A percentile compares a stretch with the other conserved stretches of the same genome.
phyloP scores from a whole-genome alignment of 257 asterid species.

The Primulina eburnea region DNA sequence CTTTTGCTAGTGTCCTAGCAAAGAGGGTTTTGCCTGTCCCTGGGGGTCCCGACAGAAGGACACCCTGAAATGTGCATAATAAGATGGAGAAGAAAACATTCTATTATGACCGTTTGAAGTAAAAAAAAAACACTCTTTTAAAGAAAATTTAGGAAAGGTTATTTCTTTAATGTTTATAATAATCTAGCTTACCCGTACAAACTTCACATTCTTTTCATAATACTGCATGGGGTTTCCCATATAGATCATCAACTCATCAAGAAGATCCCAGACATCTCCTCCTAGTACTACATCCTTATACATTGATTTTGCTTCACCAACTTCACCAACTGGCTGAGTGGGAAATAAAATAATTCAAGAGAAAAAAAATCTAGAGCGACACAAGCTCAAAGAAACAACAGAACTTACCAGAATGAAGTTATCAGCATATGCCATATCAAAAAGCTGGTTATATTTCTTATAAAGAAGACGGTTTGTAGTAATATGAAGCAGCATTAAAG shows the following conservation, averaged over 20 bases:
- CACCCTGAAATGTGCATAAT: constrained; percentile 59
- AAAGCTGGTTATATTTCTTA: constrained; percentile 82
- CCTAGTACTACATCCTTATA: constrained; percentile 88
- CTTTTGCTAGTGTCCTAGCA: constrained; percentile 90
- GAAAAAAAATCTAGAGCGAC: constrained; percentile 13
- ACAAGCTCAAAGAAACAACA: constrained; percentile 3
- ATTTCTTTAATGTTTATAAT: constrained; percentile 23
- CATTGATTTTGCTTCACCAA: constrained; percentile 85
- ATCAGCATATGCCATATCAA: constrained; percentile 89
- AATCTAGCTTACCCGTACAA: constrained; percentile 75
- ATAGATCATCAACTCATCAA: constrained; percentile 94
- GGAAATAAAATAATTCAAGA: constrained; percentile 29
- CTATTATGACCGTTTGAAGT: no score
- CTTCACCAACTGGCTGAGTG: constrained; percentile 88
- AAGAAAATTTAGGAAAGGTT: background rate
- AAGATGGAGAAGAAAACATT: constrained; percentile 14
- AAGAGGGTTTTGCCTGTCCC: constrained; percentile 99
- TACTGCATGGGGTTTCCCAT: constrained; percentile 96
- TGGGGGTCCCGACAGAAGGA: constrained; percentile 97
- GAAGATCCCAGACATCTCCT: constrained; percentile 99
- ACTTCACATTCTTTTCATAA: constrained; percentile 83
- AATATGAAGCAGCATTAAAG: constrained; percentile 75
- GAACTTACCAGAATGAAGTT: constrained; percentile 81
- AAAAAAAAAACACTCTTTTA: no score
- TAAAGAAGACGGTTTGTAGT: constrained; percentile 72